Evolutionary conservation across 2,329 filamentous ascomycete genomes (phyloP).

Genomic region (Fusarium redolens): DNA sequence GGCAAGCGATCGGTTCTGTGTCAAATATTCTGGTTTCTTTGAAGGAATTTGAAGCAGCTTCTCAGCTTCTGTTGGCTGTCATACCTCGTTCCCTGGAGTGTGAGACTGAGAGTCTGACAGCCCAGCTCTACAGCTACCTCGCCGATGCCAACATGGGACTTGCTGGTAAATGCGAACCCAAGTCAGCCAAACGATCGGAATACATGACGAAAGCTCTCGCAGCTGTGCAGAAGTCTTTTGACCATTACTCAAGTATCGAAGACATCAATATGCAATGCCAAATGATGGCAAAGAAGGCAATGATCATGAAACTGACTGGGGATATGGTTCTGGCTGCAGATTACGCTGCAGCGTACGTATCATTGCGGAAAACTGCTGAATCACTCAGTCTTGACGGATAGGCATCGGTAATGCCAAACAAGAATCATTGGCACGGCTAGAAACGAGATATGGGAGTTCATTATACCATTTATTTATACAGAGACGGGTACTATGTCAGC

Average conservation of each 20-base stretch:
- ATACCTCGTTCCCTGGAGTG: constrained; percentile 83
- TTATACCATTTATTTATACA: constrained; percentile 34
- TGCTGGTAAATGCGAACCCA: constrained; percentile 65
- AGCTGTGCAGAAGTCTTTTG: constrained; percentile 71
- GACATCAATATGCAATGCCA: constrained; percentile 77
- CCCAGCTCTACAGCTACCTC: constrained; percentile 74
- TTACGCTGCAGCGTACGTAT: constrained; percentile 73
- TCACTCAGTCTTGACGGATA: constrained; percentile 42
- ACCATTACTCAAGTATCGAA: constrained; percentile 73
- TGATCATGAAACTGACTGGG: constrained; percentile 76
- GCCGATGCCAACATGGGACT: constrained; percentile 84
- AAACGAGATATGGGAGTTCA: constrained; percentile 4
- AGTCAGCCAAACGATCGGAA: constrained; percentile 62
- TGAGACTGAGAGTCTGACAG: constrained; percentile 70
- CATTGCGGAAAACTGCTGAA: constrained; percentile 59
- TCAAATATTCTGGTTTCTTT: constrained; percentile 76
- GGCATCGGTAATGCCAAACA: constrained; percentile 12
- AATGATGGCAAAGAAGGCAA: constrained; percentile 84
- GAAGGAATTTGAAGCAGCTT: constrained; percentile 76
- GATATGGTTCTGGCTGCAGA: constrained; percentile 73
- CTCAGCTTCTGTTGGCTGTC: constrained; percentile 72
- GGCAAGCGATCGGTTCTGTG: constrained; percentile 76
- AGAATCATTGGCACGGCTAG: neutral
- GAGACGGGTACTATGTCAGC: neutral
- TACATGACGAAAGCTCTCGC: constrained; percentile 68